Evolutionary conservation across 345 rosid species (phyloP).

Genomic region (Rhizophora apiculata): DNA sequence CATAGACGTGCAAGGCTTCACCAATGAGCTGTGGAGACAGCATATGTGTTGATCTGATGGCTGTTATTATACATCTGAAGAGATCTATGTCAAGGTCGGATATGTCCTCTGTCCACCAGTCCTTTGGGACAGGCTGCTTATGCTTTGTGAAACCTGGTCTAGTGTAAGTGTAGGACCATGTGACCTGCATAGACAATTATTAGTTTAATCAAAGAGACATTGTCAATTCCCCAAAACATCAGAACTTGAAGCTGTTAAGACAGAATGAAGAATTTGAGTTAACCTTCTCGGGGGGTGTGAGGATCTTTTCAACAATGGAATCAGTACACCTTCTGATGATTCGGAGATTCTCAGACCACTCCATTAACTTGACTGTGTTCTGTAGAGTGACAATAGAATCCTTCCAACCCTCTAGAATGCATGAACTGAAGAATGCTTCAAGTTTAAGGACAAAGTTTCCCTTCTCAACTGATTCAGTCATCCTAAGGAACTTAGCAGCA

Average conservation of each 20-base stretch:
- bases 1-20: slow-evolving; percentile 92
- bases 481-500: slow-evolving; percentile 86
- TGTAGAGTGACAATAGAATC: slow-evolving; percentile 78
- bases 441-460: slow-evolving; percentile 78
- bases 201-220: neutral
- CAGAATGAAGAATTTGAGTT: neutral
- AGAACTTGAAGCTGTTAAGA: neutral
- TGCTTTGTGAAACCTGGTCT: slow-evolving; percentile 66
- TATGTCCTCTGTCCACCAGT: slow-evolving; percentile 99
- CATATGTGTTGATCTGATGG: slow-evolving; percentile 58
- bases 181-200: slow-evolving; percentile 47
- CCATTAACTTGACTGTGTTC: slow-evolving; percentile 58
- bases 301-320: slow-evolving; percentile 77
- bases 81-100: slow-evolving; percentile 88
- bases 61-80: slow-evolving; percentile 65
- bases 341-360: slow-evolving; percentile 89
- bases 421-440: slow-evolving; percentile 81
- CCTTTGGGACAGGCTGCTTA: slow-evolving; percentile 68
- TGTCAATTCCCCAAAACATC: neutral
- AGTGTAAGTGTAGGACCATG: slow-evolving; percentile 90
- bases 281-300: slow-evolving; percentile 75
- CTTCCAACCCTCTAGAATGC: slow-evolving; percentile 95
- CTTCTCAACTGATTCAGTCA: slow-evolving; percentile 79
- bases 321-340: slow-evolving; percentile 79
- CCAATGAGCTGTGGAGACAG: slow-evolving; percentile 82